These are phyloP conservation scores for Tephrocybe sp. DNA, from an alignment of 768 basidiomycete species.

Conservation along the genomic window DNA sequence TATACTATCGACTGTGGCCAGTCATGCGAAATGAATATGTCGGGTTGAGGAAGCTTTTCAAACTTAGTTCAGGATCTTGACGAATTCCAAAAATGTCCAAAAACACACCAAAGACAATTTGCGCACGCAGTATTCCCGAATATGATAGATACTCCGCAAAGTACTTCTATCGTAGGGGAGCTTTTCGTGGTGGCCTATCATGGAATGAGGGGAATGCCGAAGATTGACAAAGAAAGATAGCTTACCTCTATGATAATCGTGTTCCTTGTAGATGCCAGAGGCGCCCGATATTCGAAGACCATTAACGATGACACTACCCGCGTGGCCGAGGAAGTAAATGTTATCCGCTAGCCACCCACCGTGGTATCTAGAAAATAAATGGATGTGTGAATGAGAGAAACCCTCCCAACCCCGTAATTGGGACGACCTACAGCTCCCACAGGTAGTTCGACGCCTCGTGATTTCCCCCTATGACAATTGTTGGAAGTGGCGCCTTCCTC, in stretches of 20 bases:
- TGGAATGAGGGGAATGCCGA: not conserved
- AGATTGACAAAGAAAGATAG: conserved; percentile 10
- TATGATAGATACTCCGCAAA: conserved; percentile 86
- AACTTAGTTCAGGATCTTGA: conserved; percentile 14
- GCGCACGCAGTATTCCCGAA: conserved; percentile 79
- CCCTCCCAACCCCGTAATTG: not conserved
- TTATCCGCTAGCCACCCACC: conserved; percentile 97
- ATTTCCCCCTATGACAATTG: conserved; percentile 95
- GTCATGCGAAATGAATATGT: conserved; percentile 92
- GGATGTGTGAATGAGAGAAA: not conserved
- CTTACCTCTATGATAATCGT: conserved; percentile 69
- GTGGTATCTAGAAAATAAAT: conserved; percentile 64
- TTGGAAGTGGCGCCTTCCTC: conserved; percentile 79
- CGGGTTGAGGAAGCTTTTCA: conserved; percentile 51
- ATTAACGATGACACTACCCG: conserved; percentile 85
- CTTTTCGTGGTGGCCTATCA: conserved; percentile 71
- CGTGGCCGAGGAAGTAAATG: conserved; percentile 93
- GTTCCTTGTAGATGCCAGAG: conserved; percentile 85
- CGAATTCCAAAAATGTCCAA: not conserved
- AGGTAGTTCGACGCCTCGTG: conserved; percentile 97
- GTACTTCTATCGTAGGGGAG: conserved; percentile 74
- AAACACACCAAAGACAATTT: conserved; percentile 67
- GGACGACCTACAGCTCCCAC: conserved; percentile 79
- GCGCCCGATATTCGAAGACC: conserved; percentile 87
- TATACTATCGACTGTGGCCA: conserved; percentile 89